Percentiles rank a stretch among this genome's conserved stretches.
Conservation (phyloP, 495 filamentous ascomycete genomes). For the Evernia prunastri region DNA sequence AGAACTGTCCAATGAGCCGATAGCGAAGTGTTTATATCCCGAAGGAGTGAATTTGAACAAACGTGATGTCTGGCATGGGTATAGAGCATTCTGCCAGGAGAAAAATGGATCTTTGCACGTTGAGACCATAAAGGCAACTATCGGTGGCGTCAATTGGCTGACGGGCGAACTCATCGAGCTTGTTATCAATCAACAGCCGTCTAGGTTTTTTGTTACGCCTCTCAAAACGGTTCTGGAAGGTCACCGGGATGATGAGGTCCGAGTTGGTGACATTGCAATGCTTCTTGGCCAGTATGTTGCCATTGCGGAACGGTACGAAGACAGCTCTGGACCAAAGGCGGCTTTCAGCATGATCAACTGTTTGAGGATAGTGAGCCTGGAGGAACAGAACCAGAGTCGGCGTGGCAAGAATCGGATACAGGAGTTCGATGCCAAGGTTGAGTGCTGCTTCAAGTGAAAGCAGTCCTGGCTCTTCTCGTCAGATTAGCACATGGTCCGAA, state of each 20-base stretch:
- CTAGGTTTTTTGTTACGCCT: conserved; percentile 26
- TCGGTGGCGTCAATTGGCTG: conserved; percentile 24
- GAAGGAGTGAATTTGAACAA: conserved; percentile 11
- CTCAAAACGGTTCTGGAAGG: conserved; percentile 25
- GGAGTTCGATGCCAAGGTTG: background rate
- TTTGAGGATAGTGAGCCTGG: conserved; percentile 16
- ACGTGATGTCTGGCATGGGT: conserved; percentile 26
- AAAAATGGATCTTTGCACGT: conserved; percentile 22
- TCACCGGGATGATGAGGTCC: conserved; percentile 18
- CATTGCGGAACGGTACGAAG: conserved; percentile 10
- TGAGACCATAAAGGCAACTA: conserved; percentile 24
- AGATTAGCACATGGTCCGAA: no score
- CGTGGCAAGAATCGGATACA: conserved; percentile 20
- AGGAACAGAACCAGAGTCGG: conserved; percentile 14
- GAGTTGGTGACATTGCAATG: conserved; percentile 19
- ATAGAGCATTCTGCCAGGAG: conserved; percentile 20
- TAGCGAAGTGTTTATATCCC: conserved; percentile 26
- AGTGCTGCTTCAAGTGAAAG: conserved; percentile 2
- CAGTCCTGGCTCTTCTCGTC: no score
- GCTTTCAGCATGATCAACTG: conserved; percentile 21
- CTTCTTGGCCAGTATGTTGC: conserved; percentile 20
- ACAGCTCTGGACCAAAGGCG: background rate
- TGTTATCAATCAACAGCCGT: conserved; percentile 18
- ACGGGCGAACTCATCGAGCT: conserved; percentile 26
- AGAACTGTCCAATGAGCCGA: conserved; percentile 29